Conservation (phyloP, 768 basidiomycete species). For the Kwoniella sp. region DNA sequence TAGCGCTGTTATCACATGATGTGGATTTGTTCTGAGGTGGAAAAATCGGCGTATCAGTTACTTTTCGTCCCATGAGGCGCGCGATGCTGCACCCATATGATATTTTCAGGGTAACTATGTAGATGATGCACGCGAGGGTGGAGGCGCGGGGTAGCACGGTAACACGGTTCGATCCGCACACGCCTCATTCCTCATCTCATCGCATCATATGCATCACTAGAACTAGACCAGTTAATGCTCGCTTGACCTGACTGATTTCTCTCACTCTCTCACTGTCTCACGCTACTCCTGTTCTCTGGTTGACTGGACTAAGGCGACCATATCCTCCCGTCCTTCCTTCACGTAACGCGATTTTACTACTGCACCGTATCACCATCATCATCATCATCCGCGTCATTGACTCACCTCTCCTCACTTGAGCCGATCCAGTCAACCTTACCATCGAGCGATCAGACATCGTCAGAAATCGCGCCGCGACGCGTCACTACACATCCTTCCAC, state of each 20-base stretch:
- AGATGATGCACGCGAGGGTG: constrained; percentile 14
- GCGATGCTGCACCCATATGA: too few relatives aligned
- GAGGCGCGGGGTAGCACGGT: constrained; percentile 2
- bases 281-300: neutral
- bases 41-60: neutral
- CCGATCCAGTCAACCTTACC: neutral
- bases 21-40: neutral
- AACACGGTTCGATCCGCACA: neutral
- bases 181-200: neutral
- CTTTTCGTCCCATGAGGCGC: too few relatives aligned
- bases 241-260: neutral
- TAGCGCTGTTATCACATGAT: neutral
- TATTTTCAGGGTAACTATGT: neutral
- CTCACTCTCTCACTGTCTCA: neutral
- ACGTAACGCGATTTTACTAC: neutral
- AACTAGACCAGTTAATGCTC: too few relatives aligned
- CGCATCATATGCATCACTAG: too few relatives aligned
- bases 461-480: too few relatives aligned
- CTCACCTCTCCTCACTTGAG: neutral
- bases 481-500: neutral
- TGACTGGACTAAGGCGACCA: neutral
- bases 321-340: too few relatives aligned
- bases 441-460: too few relatives aligned
- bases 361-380: neutral
- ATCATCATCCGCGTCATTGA: neutral